Evolutionary conservation across 1,284 basidiomycete species (phyloP), one percentile per base, ranked within the genome.

Genomic region (Sparassis latifolia): DNA sequence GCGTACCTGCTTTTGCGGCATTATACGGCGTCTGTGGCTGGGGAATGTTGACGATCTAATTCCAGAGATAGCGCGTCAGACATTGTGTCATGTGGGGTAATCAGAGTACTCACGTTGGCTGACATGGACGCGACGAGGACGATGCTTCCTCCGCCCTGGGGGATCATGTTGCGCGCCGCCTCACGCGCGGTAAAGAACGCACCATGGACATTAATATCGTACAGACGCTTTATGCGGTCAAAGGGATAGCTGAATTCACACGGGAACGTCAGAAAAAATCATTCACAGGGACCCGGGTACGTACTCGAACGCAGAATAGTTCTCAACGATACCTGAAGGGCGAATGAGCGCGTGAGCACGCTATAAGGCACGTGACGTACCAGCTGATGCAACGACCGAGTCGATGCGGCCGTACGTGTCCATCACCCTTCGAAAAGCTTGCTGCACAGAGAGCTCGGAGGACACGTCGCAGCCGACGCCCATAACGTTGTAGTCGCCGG

Each of bases 1-100:
- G 28, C 20, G n/a, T 58, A 84, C 85, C 86, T 44, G 87, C 87
- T 73, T 90, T 95, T 42, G 92, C 94, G n/a, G 91, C 88, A 68
- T 97, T 98, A 72, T 98, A 98, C 0, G 95, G 94, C 1, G 91
- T 90, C 78, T 98, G 95, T 38, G 81, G 82, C 80, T 97, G 76
- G 38, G 92, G 92, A 51, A 89, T 79, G 69, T 94, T 94, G 66
- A 94, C 78, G 55, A 94, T 82, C 89, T 92, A 27, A 28, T 10
- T 38, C 20, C 20, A 20, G 20, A 20, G 20, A 20, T 20, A 20
- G 35, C 7, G 7, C 35, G 12, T 37, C 35, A 37, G 12, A 6
- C 6, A 12, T 6, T 6, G 6, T 37, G 35, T 37, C 35, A 37
- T 12, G 35, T 6, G 35, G 7, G 35, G 62, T 4, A 46, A 27